These are phyloP conservation scores for Penicillium psychrofluorescens DNA, from an alignment of 495 filamentous ascomycete genomes.

Conservation along the genomic window DNA sequence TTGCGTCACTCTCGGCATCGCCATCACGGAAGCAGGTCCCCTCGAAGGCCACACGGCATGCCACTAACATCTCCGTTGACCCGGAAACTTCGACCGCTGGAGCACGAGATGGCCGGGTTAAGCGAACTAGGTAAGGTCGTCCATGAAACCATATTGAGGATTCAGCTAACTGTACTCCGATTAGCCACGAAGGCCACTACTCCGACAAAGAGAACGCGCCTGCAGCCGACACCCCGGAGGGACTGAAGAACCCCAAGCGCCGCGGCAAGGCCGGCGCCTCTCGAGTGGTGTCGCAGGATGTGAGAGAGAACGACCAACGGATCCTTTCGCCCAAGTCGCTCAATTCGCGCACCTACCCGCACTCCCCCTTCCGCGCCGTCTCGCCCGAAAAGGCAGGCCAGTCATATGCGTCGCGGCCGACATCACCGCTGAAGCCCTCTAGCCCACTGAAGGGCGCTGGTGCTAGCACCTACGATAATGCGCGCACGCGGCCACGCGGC, in stretches of 20 bases:
- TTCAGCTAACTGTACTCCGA: slow-evolving; percentile 5
- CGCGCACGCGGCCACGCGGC: slow-evolving; percentile 25
- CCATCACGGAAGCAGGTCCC: slow-evolving; percentile 24
- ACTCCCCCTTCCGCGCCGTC: slow-evolving; percentile 43
- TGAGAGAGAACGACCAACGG: slow-evolving; percentile 39
- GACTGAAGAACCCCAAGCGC: slow-evolving; percentile 54
- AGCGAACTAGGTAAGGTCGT: slow-evolving; percentile 55
- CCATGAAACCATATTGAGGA: background rate
- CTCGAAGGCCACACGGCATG: slow-evolving; percentile 21
- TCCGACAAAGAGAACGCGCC: slow-evolving; percentile 76
- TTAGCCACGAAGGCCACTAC: slow-evolving; percentile 56
- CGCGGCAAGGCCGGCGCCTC: slow-evolving; percentile 40
- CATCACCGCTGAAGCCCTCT: slow-evolving; percentile 47
- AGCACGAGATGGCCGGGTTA: slow-evolving; percentile 35
- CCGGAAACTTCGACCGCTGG: slow-evolving; percentile 19
- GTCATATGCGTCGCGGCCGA: slow-evolving; percentile 43
- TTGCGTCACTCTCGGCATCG: slow-evolving; percentile 19
- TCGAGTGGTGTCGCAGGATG: slow-evolving; percentile 43
- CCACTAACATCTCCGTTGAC: slow-evolving; percentile 23
- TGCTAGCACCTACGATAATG: slow-evolving; percentile 9
- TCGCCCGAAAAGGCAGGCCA: slow-evolving; percentile 39
- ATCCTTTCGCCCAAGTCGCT: slow-evolving; percentile 76
- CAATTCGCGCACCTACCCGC: slow-evolving; percentile 63
- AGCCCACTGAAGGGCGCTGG: slow-evolving; percentile 43
- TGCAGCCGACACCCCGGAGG: slow-evolving; percentile 28